Evolutionary conservation across 1,284 basidiomycete genomes (phyloP).

Genomic region (Sporisorium reilianum): DNA sequence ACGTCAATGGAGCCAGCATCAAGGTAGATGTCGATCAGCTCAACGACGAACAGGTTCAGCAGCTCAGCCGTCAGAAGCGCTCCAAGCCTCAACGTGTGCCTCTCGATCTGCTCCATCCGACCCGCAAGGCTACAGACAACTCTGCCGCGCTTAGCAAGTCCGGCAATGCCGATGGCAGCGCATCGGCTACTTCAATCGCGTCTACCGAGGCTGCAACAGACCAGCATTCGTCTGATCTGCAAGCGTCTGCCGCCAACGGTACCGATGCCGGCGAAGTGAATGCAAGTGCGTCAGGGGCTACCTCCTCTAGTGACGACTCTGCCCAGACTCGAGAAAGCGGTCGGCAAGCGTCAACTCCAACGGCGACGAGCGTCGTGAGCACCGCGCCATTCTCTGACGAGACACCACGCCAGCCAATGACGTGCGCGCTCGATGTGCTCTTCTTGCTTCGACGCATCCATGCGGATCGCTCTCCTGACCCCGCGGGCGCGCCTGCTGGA

Average conservation of each 20-base stretch:
- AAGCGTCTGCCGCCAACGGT: background rate
- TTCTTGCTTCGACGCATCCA: slow-evolving; percentile 63
- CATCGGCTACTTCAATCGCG: background rate
- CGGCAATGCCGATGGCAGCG: slow-evolving; percentile 3
- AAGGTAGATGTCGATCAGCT: slow-evolving; percentile 92
- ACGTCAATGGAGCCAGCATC: slow-evolving; percentile 88
- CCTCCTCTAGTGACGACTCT: slow-evolving; percentile 3
- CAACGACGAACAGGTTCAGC: slow-evolving; percentile 86
- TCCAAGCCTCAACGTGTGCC: slow-evolving; percentile 87
- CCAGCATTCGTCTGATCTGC: slow-evolving; percentile 3
- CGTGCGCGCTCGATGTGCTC: slow-evolving; percentile 63
- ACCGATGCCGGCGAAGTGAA: background rate
- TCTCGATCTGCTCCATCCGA: slow-evolving; percentile 76
- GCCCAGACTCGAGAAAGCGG: slow-evolving; percentile 8
- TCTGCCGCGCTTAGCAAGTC: slow-evolving; percentile 1
- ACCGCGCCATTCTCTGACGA: slow-evolving; percentile 58
- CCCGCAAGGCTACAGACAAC: slow-evolving; percentile 16
- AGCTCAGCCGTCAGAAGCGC: slow-evolving; percentile 84
- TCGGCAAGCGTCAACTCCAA: slow-evolving; percentile 1
- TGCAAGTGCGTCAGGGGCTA: background rate
- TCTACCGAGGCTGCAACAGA: slow-evolving; percentile 12
- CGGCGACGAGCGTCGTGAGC: slow-evolving; percentile 15
- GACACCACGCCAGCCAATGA: slow-evolving; percentile 61
- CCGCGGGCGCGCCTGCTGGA: slow-evolving; percentile 73
- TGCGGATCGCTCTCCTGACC: slow-evolving; percentile 69